A percentile compares a stretch with the other conserved stretches of the same genome.
Conservation (phyloP, 331 rosid species). For the Cucumis variabilis region DNA sequence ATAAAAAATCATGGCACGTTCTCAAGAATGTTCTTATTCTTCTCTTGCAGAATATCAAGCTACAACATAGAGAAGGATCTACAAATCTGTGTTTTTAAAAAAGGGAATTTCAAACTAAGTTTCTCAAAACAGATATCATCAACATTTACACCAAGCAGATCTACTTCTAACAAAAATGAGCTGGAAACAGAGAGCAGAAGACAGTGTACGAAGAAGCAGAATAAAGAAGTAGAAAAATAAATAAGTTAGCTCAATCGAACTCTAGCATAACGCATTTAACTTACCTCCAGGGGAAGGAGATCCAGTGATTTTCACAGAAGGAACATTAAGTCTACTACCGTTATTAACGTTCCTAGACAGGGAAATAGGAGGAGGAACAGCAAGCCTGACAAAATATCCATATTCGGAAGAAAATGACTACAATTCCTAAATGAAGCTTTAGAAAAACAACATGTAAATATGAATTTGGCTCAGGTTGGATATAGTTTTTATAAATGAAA, state of each 20-base stretch:
- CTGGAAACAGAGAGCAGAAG: slow-evolving; percentile 3
- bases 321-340: slow-evolving; percentile 43
- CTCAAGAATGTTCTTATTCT: slow-evolving; percentile 68
- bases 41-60: slow-evolving; percentile 92
- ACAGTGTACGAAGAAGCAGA: background rate
- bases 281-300: slow-evolving; percentile 78
- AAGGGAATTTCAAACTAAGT: background rate
- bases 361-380: slow-evolving; percentile 89
- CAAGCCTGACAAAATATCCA: no score
- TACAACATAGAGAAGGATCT: slow-evolving; percentile 44
- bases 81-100: background rate
- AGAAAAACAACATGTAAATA: no score
- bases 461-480: no score
- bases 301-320: slow-evolving; percentile 50
- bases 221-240: background rate
- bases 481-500: no score
- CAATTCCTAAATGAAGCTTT: no score
- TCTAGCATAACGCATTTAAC: background rate
- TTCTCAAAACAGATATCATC: background rate
- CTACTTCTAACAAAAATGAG: background rate
- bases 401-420: no score
- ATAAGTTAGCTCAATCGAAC: background rate
- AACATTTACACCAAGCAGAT: background rate
- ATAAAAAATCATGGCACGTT: slow-evolving; percentile 56
- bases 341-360: slow-evolving; percentile 53